These are phyloP conservation scores for Saksenaea vasiformis DNA, from an alignment of 371 early-diverging fungal species.

Conservation along the genomic window DNA sequence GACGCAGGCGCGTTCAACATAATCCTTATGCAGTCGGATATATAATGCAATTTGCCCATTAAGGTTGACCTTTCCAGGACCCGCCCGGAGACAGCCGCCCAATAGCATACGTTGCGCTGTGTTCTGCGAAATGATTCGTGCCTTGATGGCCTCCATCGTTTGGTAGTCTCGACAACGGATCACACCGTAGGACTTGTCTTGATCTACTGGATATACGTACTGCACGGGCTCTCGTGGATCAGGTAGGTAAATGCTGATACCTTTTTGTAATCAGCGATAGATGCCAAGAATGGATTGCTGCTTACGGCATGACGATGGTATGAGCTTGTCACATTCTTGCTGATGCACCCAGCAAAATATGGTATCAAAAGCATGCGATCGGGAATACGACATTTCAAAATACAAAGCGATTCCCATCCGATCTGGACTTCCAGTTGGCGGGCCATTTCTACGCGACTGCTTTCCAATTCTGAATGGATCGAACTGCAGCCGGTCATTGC, in stretches of 20 bases:
- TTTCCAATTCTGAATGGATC: no score
- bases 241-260: not conserved
- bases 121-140: not conserved
- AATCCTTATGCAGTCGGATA: constrained; percentile 1
- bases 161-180: constrained; percentile 11
- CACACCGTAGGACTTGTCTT: not conserved
- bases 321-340: not conserved
- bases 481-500: no score
- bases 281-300: not conserved
- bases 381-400: not conserved
- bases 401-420: not conserved
- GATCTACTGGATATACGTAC: not conserved
- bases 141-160: constrained; percentile 5
- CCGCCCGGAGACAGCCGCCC: not conserved
- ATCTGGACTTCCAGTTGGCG: no score
- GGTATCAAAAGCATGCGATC: not conserved
- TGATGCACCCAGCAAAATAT: not conserved
- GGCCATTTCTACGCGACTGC: no score
- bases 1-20: constrained; percentile 5
- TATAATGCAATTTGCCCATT: not conserved
- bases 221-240: not conserved
- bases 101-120: not conserved
- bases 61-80: not conserved
- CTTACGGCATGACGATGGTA: not conserved
- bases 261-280: not conserved